Evolutionary conservation across 495 filamentous ascomycete species (phyloP).

Genomic region (Penicillium manginii): DNA sequence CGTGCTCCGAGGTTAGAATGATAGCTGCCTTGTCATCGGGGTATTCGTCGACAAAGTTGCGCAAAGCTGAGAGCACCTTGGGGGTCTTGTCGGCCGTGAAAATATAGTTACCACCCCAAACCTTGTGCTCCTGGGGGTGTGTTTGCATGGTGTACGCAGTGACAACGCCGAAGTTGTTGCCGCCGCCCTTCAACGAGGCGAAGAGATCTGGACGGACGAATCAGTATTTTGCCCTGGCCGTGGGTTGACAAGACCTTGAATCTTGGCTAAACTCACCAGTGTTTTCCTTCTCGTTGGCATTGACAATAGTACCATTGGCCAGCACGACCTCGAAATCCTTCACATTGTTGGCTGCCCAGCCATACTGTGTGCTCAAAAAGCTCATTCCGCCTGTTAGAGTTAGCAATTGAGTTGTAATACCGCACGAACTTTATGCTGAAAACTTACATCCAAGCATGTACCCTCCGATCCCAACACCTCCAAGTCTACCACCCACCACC

Average conservation of each 20-base stretch:
- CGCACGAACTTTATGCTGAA: not conserved
- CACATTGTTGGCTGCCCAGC: conserved; percentile 59
- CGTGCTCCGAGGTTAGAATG: conserved; percentile 58
- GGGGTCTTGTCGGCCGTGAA: conserved; percentile 48
- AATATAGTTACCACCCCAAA: conserved; percentile 58
- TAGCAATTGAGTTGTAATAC: conserved; percentile 1
- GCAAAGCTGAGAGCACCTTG: conserved; percentile 49
- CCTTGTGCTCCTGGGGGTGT: conserved; percentile 38
- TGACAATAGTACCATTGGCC: conserved; percentile 56
- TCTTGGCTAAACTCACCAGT: conserved; percentile 26
- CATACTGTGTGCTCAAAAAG: conserved; percentile 59
- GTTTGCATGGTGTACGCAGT: conserved; percentile 57
- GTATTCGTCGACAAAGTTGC: conserved; percentile 57
- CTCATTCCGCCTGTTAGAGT: conserved; percentile 41
- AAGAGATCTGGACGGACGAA: conserved; percentile 50
- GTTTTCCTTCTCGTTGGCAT: conserved; percentile 46
- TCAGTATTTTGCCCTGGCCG: not conserved
- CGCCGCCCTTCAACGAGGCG: conserved; percentile 58
- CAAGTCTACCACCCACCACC: conserved; percentile 43
- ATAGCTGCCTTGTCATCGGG: conserved; percentile 55
- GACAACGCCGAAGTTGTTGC: conserved; percentile 66
- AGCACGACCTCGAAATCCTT: conserved; percentile 60
- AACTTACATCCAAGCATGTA: conserved; percentile 49
- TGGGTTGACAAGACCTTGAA: too few species aligned
- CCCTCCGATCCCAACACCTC: conserved; percentile 44